Evolutionary conservation across 805 yeast species (phyloP).

Genomic region (Candida pseudofarinosa): DNA sequence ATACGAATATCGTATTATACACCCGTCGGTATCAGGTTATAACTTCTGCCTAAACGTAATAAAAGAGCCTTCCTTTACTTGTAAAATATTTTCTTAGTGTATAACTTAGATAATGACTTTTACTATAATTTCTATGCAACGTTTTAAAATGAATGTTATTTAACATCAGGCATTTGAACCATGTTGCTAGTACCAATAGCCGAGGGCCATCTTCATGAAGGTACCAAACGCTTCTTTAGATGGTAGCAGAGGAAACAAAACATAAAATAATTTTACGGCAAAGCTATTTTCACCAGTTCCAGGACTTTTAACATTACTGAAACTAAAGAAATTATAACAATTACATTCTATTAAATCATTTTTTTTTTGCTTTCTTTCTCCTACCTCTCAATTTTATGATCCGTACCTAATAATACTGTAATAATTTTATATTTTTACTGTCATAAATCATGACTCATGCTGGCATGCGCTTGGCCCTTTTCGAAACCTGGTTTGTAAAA

Average conservation of each 20-base stretch:
- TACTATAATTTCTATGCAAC: too few species aligned
- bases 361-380: background rate
- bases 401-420: background rate
- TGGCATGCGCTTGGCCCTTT: background rate
- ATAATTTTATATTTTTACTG: background rate
- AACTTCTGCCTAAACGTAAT: too few species aligned
- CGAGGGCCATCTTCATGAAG: too few species aligned
- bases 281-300: background rate
- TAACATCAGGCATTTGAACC: too few species aligned
- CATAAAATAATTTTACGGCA: background rate
- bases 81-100: too few species aligned
- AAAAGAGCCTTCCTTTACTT: too few species aligned
- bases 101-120: too few species aligned
- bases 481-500: background rate
- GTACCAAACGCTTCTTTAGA: background rate
- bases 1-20: too few species aligned
- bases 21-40: too few species aligned
- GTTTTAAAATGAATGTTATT: too few species aligned
- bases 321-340: background rate
- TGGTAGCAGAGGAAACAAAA: background rate
- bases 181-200: too few species aligned
- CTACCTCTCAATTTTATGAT: background rate
- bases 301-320: background rate
- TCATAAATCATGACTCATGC: background rate
- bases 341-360: background rate